Base-by-base conservation (phyloP, 768 basidiomycete species). In the Trametes sanguinea region DNA sequence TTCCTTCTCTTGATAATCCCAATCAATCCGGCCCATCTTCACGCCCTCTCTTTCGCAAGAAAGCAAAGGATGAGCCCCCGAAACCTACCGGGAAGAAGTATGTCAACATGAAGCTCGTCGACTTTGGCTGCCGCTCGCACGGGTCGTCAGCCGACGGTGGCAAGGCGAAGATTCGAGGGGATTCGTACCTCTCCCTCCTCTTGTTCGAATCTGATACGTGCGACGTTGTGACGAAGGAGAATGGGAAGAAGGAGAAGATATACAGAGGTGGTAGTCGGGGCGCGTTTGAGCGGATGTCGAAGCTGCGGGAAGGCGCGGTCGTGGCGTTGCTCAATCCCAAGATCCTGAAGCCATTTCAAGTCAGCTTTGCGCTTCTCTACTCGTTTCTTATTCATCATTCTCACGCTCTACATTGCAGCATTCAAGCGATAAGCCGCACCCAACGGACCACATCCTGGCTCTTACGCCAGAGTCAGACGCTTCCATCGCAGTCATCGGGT, bases 181-280 rank as follows among this genome's bases (percentile, higher is more conserved):
- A 97, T 66, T 94, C 93, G 0, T 83, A 88, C 55, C 74, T 99
- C 46, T 87, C 89, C 11, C 71, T 99, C 61, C 73, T 98, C 46
- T 78, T 99, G 33, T 98, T 98, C 68, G 94, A 98, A 71, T 82
- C 94, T 27, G 94, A 98, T 68, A 73, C 80, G 1, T 84, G 83
- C 60, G 88, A 90, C 59, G 69, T 81, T 11, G 68, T 88, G 13
- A 79, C 78, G 3, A 77, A 72, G 32, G 85, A 83, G 6, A 80
- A 85, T 51, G 81, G 79, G 9, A 76, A 78, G 39, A 81, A 81
- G 42, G 78, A 80, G 64, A 93, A 86, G 69, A 62, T 89, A 0
- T 96, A 95, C 73, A 84, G 81, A 65, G 96, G 97, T 0, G 96
- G 96, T 2, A 94, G 93, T 65, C 85, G 87, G 6, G 97, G 97